These are phyloP conservation scores for Alternaria arbusti DNA, from an alignment of 2,329 filamentous ascomycete species.

Conservation along the genomic window DNA sequence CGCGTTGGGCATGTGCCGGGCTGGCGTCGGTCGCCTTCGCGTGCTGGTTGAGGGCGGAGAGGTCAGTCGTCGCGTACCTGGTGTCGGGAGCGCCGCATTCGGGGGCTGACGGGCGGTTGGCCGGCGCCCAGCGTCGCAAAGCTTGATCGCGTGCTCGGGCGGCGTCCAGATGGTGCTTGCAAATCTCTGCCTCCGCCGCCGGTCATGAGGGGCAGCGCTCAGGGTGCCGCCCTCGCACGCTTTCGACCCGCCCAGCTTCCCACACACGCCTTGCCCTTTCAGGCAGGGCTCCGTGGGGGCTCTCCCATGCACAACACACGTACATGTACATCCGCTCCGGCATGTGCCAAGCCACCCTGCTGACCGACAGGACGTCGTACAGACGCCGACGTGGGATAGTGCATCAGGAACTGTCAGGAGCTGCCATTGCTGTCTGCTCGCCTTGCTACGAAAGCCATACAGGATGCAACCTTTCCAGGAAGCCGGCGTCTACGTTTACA, in stretches of 20 bases:
- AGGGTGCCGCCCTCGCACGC: conserved; percentile 4
- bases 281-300: conserved; percentile 14
- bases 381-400: background rate
- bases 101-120: conserved; percentile 31
- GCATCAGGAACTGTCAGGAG: background rate
- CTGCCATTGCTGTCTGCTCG: background rate
- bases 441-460: conserved; percentile 37
- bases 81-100: conserved; percentile 38
- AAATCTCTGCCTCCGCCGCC: conserved; percentile 15
- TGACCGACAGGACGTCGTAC: background rate
- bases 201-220: conserved; percentile 16
- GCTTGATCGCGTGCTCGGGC: background rate
- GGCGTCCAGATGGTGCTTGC: background rate
- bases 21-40: conserved; percentile 7
- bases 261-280: conserved; percentile 13
- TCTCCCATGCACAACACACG: conserved; percentile 1
- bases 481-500: conserved; percentile 55
- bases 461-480: conserved; percentile 53
- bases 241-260: conserved; percentile 1
- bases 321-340: background rate
- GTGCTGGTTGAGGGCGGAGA: background rate
- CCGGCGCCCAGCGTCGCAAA: conserved; percentile 2
- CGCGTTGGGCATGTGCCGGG: conserved; percentile 19
- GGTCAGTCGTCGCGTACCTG: conserved; percentile 37
- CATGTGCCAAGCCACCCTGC: background rate